These are phyloP conservation scores for Baorangia bicolor DNA, from an alignment of 768 basidiomycete genomes.

Conservation along the genomic window DNA sequence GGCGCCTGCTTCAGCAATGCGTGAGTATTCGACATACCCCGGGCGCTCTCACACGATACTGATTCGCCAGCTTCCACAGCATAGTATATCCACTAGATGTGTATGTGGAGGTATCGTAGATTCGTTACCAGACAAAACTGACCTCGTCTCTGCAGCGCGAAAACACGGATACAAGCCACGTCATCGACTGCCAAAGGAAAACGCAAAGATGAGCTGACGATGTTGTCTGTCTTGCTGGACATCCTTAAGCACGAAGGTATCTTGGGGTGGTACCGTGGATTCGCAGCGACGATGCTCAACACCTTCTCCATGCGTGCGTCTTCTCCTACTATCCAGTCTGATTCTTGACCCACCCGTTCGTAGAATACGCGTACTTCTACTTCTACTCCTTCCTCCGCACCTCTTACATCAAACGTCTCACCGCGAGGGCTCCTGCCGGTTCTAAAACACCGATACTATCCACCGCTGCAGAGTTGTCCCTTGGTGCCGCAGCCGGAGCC, in stretches of 20 bases:
- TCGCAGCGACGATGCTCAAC: conserved; percentile 95
- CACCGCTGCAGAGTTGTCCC: conserved; percentile 75
- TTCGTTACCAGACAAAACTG: neutral
- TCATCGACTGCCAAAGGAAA: conserved; percentile 53
- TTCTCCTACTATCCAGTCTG: neutral
- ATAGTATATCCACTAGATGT: conserved; percentile 95
- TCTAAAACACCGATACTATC: conserved; percentile 62
- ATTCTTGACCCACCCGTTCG: neutral
- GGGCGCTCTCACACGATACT: conserved; percentile 8
- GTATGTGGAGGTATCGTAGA: conserved; percentile 43
- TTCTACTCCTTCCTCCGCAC: conserved; percentile 92
- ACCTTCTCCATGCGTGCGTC: conserved; percentile 90
- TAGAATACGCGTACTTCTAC: conserved; percentile 99
- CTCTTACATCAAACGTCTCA: conserved; percentile 73
- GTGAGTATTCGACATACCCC: conserved; percentile 46
- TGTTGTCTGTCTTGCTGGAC: conserved; percentile 62
- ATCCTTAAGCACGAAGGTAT: conserved; percentile 84
- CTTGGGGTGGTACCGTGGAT: conserved; percentile 83
- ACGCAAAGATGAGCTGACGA: conserved; percentile 49
- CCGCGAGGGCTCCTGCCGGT: conserved; percentile 56
- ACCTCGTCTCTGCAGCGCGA: conserved; percentile 58
- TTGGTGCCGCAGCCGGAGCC: conserved; percentile 91
- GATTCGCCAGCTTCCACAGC: conserved; percentile 37
- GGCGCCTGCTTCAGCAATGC: conserved; percentile 93
- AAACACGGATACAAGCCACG: conserved; percentile 91